Base-by-base conservation (phyloP, 306 rosid genomes). In the Abrus precatorius region DNA sequence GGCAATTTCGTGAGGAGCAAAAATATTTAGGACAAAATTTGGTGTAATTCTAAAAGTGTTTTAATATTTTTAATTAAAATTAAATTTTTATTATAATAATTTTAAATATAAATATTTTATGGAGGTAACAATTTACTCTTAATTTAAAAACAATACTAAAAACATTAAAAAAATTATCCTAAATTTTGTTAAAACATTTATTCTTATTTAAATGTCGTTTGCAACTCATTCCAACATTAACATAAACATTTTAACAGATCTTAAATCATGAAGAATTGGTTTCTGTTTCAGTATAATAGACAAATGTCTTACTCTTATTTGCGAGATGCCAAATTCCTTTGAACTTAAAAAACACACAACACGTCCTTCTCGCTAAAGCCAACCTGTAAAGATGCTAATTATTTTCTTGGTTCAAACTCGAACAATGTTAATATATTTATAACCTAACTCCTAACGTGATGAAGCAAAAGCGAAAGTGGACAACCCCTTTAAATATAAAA, bases 301-400 rank as follows among this genome's bases (percentile, higher is more conserved):
- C 57, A 63, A 62, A 48, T 34, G 80, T 61, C 38, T 48, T 38
- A 48, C 65, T 65, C 55, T 12, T 34, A 1, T 77, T 64, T 32
- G 20, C 69, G 50, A 29, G 64, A 50, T 63, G 29, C 75, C 59
- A 61, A 20, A 20, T 20, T 20, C 20, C 20, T 20, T 0, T 20
- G 20, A 20, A 20, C 20, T 43, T 68, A 36, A 75, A 40, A 48
- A 63, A 44, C 59, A 12, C 30, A 45, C 43, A 0, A 40, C 73
- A 20, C 0, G 20, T 33, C 1, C 72, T 12, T 28, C 47, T 52
- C 69, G 77, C 55, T 80, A 79, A 79, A 74, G 77, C 88, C 90
- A 86, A 52, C 74, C 87, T 88, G 86, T 86, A 83, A 86, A 83
- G 88, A 50, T 65, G 45, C 70, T 38, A 74, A 72, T 64, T 3